A percentile compares a stretch with the other conserved stretches of the same genome.
These are phyloP conservation scores for Cytospora schulzeri DNA, from an alignment of 2,329 filamentous ascomycete species.

Conservation along the genomic window DNA sequence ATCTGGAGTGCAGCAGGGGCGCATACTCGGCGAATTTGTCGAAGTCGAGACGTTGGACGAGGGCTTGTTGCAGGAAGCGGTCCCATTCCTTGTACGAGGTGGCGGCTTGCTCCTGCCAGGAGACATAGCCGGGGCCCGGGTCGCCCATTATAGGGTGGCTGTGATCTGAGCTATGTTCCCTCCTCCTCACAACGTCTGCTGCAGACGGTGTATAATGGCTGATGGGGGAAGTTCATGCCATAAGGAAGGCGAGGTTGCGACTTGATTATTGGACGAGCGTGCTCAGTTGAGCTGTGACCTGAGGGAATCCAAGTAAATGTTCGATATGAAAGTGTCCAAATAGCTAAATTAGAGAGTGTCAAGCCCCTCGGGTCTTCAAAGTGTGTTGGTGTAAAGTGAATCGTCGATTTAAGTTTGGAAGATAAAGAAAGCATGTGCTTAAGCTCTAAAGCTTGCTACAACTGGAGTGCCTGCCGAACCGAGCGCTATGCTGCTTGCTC, in stretches of 20 bases:
- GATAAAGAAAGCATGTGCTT: neutral
- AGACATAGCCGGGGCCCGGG: conserved; percentile 10
- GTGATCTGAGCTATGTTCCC: neutral
- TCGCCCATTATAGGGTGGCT: conserved; percentile 18
- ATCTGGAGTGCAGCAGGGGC: conserved; percentile 50
- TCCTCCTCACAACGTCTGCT: neutral
- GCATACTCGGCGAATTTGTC: conserved; percentile 57
- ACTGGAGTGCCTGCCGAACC: neutral
- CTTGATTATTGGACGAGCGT: neutral
- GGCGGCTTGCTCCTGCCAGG: conserved; percentile 18
- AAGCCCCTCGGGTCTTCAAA: neutral
- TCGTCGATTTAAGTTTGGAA: neutral
- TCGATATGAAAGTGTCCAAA: neutral
- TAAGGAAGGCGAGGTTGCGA: neutral
- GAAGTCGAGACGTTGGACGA: conserved; percentile 53
- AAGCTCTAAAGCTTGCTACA: neutral
- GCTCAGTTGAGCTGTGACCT: neutral
- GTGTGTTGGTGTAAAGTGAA: neutral
- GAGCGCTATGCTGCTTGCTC: neutral
- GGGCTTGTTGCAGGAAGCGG: conserved; percentile 53
- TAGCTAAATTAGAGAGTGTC: neutral
- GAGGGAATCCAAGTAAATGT: neutral
- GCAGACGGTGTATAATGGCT: neutral
- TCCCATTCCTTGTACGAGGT: conserved; percentile 46
- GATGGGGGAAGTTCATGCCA: conserved; percentile 10